Percentiles rank a stretch among this genome's conserved stretches.
phyloP scores from a whole-genome alignment of 108 stramenopile genomes.

The Pseudonitzschia delicatissima region DNA sequence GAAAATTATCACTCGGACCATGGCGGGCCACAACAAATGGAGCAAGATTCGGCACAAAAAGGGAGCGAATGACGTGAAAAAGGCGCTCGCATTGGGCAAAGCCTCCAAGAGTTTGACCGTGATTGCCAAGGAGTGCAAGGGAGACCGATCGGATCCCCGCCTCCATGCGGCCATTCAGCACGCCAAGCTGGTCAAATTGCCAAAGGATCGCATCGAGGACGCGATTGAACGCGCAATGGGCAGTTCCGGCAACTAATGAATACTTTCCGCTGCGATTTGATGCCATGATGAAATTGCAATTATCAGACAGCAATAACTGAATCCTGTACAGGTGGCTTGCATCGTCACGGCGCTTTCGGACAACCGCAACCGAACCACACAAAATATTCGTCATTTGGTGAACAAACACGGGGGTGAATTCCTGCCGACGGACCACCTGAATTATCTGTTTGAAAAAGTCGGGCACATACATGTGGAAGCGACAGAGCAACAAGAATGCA shows the following conservation, averaged over 20 bases:
- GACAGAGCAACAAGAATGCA: constrained; percentile 6
- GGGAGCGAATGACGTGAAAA: constrained; percentile 60
- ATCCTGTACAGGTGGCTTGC: constrained; percentile 45
- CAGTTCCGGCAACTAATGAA: constrained; percentile 31
- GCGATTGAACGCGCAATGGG: constrained; percentile 54
- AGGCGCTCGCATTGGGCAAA: constrained; percentile 46
- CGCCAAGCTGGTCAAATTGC: constrained; percentile 59
- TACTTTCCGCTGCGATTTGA: constrained; percentile 53
- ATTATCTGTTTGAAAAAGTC: constrained; percentile 68
- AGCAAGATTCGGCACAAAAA: constrained; percentile 72
- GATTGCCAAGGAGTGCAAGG: constrained; percentile 48
- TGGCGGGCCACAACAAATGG: constrained; percentile 80
- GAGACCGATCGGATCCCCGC: constrained; percentile 56
- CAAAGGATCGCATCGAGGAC: constrained; percentile 62
- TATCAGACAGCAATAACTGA: neutral
- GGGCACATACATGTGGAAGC: constrained; percentile 48
- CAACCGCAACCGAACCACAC: constrained; percentile 72
- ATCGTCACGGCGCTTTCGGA: constrained; percentile 67
- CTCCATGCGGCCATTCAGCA: constrained; percentile 61
- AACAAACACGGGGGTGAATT: constrained; percentile 62
- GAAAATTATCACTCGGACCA: too few relatives aligned
- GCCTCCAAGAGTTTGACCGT: constrained; percentile 58
- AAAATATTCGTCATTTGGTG: constrained; percentile 57
- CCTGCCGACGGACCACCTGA: constrained; percentile 47
- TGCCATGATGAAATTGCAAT: constrained; percentile 53